Percentiles rank a stretch among this genome's conserved stretches.
These are phyloP conservation scores for Diaporthe amygdali DNA, from an alignment of 2,329 filamentous ascomycete genomes.

Conservation along the genomic window DNA sequence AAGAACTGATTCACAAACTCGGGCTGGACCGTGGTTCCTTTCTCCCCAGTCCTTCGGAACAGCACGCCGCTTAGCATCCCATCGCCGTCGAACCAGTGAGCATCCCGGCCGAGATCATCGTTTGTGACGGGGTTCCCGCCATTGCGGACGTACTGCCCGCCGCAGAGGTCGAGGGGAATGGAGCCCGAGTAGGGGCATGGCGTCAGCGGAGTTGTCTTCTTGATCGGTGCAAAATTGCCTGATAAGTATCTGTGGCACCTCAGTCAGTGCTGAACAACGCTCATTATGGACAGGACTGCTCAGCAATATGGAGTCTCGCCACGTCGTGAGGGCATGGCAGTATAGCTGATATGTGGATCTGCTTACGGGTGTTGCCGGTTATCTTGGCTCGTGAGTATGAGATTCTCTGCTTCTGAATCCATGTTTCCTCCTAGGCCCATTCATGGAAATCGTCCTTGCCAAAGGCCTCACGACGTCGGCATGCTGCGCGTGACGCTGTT, in stretches of 20 bases:
- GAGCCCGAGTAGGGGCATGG: constrained; percentile 61
- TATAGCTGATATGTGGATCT: neutral
- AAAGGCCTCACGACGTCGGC: neutral
- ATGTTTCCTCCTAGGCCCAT: neutral
- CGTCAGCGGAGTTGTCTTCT: constrained; percentile 58
- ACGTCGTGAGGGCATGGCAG: too few species aligned
- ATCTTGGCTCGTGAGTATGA: neutral
- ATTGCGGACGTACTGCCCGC: constrained; percentile 75
- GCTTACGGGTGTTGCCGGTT: constrained; percentile 10
- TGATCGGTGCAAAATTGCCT: constrained; percentile 74
- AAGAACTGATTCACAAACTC: constrained; percentile 74
- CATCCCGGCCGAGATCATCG: constrained; percentile 63
- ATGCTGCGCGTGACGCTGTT: neutral
- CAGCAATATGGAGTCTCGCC: too few species aligned
- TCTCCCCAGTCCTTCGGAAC: constrained; percentile 52
- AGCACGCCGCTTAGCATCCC: constrained; percentile 74
- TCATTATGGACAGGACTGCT: neutral
- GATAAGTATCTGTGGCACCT: constrained; percentile 56
- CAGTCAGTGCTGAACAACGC: neutral
- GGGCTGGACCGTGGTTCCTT: constrained; percentile 51
- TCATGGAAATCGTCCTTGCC: neutral
- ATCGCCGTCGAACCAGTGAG: constrained; percentile 79
- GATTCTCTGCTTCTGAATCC: neutral
- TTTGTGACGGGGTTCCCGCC: constrained; percentile 72
- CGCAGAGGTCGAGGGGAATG: constrained; percentile 69